Evolutionary conservation across 306 rosid genomes (phyloP), one percentile per base, ranked within the genome.

Genomic region (Mimosa bimucronata): DNA sequence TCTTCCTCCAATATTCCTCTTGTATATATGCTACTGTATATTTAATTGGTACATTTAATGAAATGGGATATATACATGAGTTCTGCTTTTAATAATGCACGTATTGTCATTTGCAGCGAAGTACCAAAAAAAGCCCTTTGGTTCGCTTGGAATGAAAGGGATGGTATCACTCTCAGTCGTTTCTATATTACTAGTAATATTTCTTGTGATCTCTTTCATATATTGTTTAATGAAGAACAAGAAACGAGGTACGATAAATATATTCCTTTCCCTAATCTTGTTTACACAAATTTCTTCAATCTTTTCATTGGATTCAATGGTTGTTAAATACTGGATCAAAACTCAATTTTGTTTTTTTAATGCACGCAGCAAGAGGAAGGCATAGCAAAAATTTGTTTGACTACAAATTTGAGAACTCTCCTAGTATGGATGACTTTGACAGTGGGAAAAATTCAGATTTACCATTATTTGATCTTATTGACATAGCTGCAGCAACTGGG

Each of bases 61-160:
- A 7, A n/a, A 11, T 55, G 28, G 8, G n/a, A 21, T 55, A 3
- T 11, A 23, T 55, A 9, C 28, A 21, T 23, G 31, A 58, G 21
- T 6, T 58, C 16, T 25, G 37, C 3, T 26, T 55, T 19, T 18
- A 52, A 61, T 58, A 9, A 26, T 61, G 67, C n/a, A 11, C 28
- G 13, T 37, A 37, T 68, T 72, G 12, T 73, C 73, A 12, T 60
- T 26, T 38, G 48, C 86, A 86, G 87, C 89, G 8, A 50, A 57
- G 53, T 66, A 80, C 81, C 75, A 67, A 37, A 86, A 80, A 19
- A 74, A 80, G n/a, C 76, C 76, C 8, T 40, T 73, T 50, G 89
- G 89, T 62, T 69, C 81, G 64, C 76, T 86, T n/a, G 87, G 89
- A 23, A 83, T 60, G 82, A 86, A 83, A 68, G 73, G 89, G 34